These are phyloP conservation scores for Flaveria bidentis DNA, from an alignment of 129 eudicot species.

Conservation along the genomic window DNA sequence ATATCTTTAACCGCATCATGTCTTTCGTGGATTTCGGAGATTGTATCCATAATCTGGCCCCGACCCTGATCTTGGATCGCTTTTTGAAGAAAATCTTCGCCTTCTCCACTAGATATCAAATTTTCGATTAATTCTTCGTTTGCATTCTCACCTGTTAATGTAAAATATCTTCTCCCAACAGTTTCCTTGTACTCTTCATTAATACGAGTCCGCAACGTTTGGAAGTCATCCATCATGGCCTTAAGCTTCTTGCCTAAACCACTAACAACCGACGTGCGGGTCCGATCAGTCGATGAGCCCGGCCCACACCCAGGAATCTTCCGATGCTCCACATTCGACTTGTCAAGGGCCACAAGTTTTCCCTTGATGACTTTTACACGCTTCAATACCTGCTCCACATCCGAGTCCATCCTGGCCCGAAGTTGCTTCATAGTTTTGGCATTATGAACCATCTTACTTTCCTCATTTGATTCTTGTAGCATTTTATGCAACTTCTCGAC, in stretches of 20 bases:
- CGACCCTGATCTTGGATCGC: constrained; percentile 93
- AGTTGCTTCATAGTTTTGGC: constrained; percentile 73
- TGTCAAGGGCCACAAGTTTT: constrained; percentile 82
- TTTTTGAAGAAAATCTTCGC: constrained; percentile 83
- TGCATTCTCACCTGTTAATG: constrained; percentile 83
- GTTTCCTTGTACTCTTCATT: constrained; percentile 81
- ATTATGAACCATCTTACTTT: constrained; percentile 74
- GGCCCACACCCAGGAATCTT: constrained; percentile 78
- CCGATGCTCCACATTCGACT: constrained; percentile 60
- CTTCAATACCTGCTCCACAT: constrained; percentile 74
- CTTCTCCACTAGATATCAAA: constrained; percentile 80
- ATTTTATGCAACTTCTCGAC: constrained; percentile 61
- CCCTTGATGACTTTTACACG: constrained; percentile 69
- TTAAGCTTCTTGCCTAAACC: constrained; percentile 90
- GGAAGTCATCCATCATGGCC: constrained; percentile 87
- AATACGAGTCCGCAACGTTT: constrained; percentile 57
- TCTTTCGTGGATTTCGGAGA: constrained; percentile 87
- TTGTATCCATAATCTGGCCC: constrained; percentile 79
- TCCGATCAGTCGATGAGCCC: constrained; percentile 80
- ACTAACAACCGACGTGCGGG: constrained; percentile 75
- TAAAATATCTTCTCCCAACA: constrained; percentile 74
- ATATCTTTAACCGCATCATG: constrained; percentile 94
- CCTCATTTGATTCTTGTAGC: constrained; percentile 76
- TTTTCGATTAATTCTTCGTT: constrained; percentile 72
- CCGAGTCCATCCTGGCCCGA: constrained; percentile 70